These are phyloP conservation scores for Saccharum hybrid DNA, from an alignment of 202 grass and related monocot species.

Conservation along the genomic window DNA sequence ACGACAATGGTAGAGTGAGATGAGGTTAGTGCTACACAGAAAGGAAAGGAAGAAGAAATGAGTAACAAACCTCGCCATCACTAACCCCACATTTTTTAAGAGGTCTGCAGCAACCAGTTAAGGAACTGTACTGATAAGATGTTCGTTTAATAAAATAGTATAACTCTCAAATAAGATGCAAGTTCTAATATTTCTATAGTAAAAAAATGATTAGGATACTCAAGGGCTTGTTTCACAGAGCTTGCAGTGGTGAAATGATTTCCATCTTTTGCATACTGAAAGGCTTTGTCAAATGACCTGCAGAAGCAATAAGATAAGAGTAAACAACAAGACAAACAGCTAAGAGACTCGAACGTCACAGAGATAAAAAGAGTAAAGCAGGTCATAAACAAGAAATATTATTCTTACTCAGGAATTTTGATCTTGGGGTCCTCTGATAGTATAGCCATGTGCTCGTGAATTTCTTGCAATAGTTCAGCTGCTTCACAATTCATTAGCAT, in stretches of 20 bases:
- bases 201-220: constrained; percentile 67
- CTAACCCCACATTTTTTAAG: constrained; percentile 68
- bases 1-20: constrained; percentile 24
- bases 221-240: constrained; percentile 67
- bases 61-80: constrained; percentile 78
- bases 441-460: constrained; percentile 88
- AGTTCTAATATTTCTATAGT: not conserved
- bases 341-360: constrained; percentile 20
- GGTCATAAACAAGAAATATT: constrained; percentile 27
- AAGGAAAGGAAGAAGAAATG: constrained; percentile 15
- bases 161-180: constrained; percentile 22
- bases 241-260: constrained; percentile 58
- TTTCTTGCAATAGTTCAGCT: constrained; percentile 79
- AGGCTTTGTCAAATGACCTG: constrained; percentile 88
- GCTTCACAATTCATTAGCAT: constrained; percentile 91
- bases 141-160: constrained; percentile 37
- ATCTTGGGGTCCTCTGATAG: constrained; percentile 87
- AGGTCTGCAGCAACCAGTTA: constrained; percentile 66
- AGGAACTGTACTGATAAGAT: constrained; percentile 45
- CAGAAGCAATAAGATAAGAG: constrained; percentile 33
- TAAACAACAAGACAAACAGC: constrained; percentile 22
- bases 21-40: constrained; percentile 26
- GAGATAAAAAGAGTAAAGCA: constrained; percentile 5
- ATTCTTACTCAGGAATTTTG: constrained; percentile 86
- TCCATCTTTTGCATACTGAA: constrained; percentile 74